These are phyloP conservation scores for Platanus orientalis DNA, from an alignment of 164 flowering plant species.

Conservation along the genomic window DNA sequence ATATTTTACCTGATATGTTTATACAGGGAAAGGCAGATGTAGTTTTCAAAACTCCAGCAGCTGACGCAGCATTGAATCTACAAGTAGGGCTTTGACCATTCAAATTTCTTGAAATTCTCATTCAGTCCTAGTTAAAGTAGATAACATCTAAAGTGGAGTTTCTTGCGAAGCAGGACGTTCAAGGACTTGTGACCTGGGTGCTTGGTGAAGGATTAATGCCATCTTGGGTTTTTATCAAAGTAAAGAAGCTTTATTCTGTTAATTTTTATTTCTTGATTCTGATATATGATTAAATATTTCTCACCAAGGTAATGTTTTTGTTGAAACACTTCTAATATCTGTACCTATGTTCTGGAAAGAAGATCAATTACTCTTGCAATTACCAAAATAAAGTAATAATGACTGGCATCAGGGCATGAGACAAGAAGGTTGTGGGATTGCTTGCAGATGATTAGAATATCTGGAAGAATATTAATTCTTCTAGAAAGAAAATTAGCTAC, in stretches of 20 bases:
- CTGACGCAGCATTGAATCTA: conserved; percentile 62
- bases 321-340: too few species aligned
- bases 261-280: not conserved
- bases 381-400: too few species aligned
- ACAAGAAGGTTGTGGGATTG: too few species aligned
- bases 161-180: conserved; percentile 69
- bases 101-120: not conserved
- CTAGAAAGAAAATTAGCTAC: too few species aligned
- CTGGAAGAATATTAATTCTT: too few species aligned
- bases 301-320: too few species aligned
- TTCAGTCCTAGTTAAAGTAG: not conserved
- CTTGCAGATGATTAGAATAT: too few species aligned
- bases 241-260: conserved; percentile 17
- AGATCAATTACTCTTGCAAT: too few species aligned
- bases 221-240: conserved; percentile 90
- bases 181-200: conserved; percentile 96
- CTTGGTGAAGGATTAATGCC: conserved; percentile 96
- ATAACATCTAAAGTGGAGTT: conserved; percentile 5
- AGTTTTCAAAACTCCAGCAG: conserved; percentile 51
- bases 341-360: too few species aligned
- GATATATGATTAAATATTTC: too few species aligned
- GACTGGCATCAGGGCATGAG: too few species aligned
- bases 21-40: conserved; percentile 81
- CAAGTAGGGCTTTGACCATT: conserved; percentile 38
- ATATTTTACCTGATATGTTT: not conserved